A percentile compares a stretch with the other conserved stretches of the same genome.
These are phyloP conservation scores for Dictyostelium purpureum DNA, from an alignment of 78 protist genomes.

Conservation along the genomic window DNA sequence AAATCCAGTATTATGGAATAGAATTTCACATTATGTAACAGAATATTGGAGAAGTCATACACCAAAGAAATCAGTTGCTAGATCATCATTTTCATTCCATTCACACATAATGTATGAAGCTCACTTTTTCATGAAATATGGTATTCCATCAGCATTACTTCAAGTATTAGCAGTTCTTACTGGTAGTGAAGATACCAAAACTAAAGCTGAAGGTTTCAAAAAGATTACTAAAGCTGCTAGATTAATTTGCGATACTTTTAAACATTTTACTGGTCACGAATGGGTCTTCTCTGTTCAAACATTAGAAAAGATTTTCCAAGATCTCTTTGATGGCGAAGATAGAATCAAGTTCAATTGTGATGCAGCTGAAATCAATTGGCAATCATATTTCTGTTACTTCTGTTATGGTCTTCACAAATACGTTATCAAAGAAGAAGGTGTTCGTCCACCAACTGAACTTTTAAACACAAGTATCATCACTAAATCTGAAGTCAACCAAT, in stretches of 20 bases:
- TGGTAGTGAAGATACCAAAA: slow-evolving; percentile 71
- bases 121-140: slow-evolving; percentile 58
- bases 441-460: slow-evolving; percentile 83
- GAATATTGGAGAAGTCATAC: slow-evolving; percentile 78
- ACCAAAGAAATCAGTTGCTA: slow-evolving; percentile 49
- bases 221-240: slow-evolving; percentile 68
- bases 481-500: slow-evolving; percentile 52
- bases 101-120: slow-evolving; percentile 62
- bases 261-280: slow-evolving; percentile 83
- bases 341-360: slow-evolving; percentile 41
- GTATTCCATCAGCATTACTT: slow-evolving; percentile 58
- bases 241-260: slow-evolving; percentile 73
- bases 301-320: slow-evolving; percentile 40
- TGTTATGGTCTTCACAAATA: slow-evolving; percentile 83
- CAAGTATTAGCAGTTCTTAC: slow-evolving; percentile 10
- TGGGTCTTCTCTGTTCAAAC: slow-evolving; percentile 72
- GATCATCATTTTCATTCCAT: slow-evolving; percentile 45
- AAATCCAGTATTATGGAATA: slow-evolving; percentile 80
- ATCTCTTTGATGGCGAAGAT: slow-evolving; percentile 53
- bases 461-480: slow-evolving; percentile 54
- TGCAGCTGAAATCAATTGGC: slow-evolving; percentile 79
- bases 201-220: slow-evolving; percentile 61
- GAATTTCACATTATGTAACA: slow-evolving; percentile 71
- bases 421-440: slow-evolving; percentile 83
- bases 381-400: slow-evolving; percentile 73